Conservation (phyloP, 768 basidiomycete genomes). For the Amanita fuliginea region DNA sequence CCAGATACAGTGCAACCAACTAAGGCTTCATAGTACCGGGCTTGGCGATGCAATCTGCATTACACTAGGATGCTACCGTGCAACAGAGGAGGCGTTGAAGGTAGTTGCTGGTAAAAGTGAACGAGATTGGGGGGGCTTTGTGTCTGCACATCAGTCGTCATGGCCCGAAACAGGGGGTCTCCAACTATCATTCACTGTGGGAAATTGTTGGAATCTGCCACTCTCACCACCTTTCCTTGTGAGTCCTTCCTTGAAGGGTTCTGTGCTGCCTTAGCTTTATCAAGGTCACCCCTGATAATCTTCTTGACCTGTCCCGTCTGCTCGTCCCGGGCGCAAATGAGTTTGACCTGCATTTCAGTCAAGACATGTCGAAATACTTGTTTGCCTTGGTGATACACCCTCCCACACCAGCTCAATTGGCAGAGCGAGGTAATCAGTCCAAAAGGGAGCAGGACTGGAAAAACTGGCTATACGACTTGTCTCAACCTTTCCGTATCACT, state of each 20-base stretch:
- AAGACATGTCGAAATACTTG: conserved; percentile 32
- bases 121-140: background rate
- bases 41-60: background rate
- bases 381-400: conserved; percentile 38
- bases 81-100: background rate
- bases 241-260: background rate
- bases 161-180: conserved; percentile 3
- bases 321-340: conserved; percentile 28
- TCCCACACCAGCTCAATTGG: conserved; percentile 36
- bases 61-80: conserved; percentile 4
- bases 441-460: conserved; percentile 28
- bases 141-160: background rate
- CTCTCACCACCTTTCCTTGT: conserved; percentile 5
- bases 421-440: conserved; percentile 18
- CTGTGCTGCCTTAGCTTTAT: background rate
- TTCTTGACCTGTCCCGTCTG: conserved; percentile 41
- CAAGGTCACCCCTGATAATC: conserved; percentile 35
- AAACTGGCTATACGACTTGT: conserved; percentile 24
- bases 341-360: conserved; percentile 30
- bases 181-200: background rate
- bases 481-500: conserved; percentile 20
- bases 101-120: background rate
- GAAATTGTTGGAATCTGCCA: background rate
- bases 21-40: background rate
- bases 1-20: no score